Evolutionary conservation across 2,329 filamentous ascomycete genomes (phyloP).

Genomic region (Simplicillium sp.): DNA sequence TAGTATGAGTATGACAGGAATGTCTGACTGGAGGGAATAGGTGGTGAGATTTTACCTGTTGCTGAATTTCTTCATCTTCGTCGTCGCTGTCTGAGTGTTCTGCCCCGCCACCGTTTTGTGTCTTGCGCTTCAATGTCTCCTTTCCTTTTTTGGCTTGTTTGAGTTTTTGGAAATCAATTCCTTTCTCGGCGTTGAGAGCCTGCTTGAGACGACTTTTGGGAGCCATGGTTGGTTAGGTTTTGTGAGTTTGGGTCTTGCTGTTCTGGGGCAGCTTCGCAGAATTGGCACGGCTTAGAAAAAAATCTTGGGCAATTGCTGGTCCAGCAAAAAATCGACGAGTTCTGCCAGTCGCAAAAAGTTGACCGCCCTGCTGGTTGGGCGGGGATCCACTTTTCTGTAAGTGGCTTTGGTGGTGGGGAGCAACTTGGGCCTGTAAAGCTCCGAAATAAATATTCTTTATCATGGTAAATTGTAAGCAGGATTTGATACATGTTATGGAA

Average conservation of each 20-base stretch:
- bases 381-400: too few species aligned
- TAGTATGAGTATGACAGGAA: slow-evolving; percentile 1
- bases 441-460: too few species aligned
- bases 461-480: too few species aligned
- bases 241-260: background rate
- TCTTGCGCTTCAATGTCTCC: slow-evolving; percentile 28
- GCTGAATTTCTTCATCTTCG: slow-evolving; percentile 12
- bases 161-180: slow-evolving; percentile 40
- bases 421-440: too few species aligned
- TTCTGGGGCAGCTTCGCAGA: background rate
- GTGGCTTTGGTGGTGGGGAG: too few species aligned
- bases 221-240: slow-evolving; percentile 21
- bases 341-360: background rate
- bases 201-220: slow-evolving; percentile 40
- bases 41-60: slow-evolving; percentile 1
- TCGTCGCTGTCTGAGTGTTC: slow-evolving; percentile 14
- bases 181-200: slow-evolving; percentile 46
- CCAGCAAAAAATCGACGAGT: background rate
- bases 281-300: background rate
- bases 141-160: slow-evolving; percentile 40
- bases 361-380: too few species aligned
- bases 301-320: background rate
- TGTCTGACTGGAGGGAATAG: background rate
- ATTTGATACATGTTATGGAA: too few species aligned
- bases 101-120: slow-evolving; percentile 14